A percentile compares a stretch with the other conserved stretches of the same genome.
Evolutionary conservation across 2,329 filamentous ascomycete genomes (phyloP).

Genomic region (Didymella keratinophila): DNA sequence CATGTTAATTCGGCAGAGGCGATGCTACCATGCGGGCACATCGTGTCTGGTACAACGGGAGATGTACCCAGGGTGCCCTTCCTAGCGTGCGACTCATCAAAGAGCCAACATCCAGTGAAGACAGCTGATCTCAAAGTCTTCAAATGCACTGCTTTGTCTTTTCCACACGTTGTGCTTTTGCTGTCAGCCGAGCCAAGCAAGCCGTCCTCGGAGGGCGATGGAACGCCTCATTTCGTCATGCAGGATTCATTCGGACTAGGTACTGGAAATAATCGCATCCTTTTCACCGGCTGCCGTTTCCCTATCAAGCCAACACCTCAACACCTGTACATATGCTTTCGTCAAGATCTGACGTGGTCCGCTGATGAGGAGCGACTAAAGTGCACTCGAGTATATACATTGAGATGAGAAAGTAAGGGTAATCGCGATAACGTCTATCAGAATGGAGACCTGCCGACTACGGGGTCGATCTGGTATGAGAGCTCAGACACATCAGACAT

Average conservation of each 20-base stretch:
- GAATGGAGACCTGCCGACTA: conserved; percentile 25
- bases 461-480: conserved; percentile 44
- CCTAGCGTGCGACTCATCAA: conserved; percentile 11
- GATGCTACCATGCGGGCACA: conserved; percentile 17
- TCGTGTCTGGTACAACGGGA: conserved; percentile 13
- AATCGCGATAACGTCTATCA: conserved; percentile 1
- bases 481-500: conserved; percentile 45
- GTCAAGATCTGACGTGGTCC: not conserved
- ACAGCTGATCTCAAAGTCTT: not conserved
- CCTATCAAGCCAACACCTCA: conserved; percentile 1
- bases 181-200: conserved; percentile 24
- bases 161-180: conserved; percentile 12
- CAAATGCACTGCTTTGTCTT: not conserved
- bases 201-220: conserved; percentile 16
- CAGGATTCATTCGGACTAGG: conserved; percentile 14
- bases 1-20: conserved; percentile 5
- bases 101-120: not conserved
- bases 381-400: conserved; percentile 10
- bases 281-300: conserved; percentile 8
- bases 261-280: conserved; percentile 15
- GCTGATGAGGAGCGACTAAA: not conserved
- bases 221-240: conserved; percentile 30
- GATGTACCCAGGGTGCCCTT: conserved; percentile 13
- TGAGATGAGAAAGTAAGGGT: not conserved
- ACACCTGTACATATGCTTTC: conserved; percentile 10